Percentiles rank a stretch among this genome's conserved stretches.
phyloP scores from a whole-genome alignment of 2,329 filamentous ascomycete genomes.

The Colletotrichum sp. region DNA sequence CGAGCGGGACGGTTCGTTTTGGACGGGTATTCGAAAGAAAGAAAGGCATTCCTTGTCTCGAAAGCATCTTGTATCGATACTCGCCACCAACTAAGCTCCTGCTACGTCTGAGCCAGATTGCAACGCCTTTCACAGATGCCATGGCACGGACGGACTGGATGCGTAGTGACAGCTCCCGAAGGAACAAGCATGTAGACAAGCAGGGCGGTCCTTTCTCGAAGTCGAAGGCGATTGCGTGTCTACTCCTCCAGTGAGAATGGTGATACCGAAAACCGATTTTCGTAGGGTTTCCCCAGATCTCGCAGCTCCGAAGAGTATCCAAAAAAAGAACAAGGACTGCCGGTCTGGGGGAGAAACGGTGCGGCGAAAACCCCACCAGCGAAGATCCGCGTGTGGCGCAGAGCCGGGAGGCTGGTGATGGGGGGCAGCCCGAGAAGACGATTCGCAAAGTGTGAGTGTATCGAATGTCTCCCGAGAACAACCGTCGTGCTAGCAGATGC shows the following conservation, averaged over 20 bases:
- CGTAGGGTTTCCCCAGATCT: conserved; percentile 19
- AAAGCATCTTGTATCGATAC: neutral
- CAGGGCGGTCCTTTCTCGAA: neutral
- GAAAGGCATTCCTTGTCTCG: neutral
- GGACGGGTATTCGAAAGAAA: neutral
- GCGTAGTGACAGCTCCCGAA: neutral
- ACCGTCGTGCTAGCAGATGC: neutral
- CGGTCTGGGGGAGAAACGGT: conserved; percentile 1
- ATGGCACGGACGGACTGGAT: neutral
- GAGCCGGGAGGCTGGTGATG: conserved; percentile 9
- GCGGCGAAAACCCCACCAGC: conserved; percentile 7
- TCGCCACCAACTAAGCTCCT: conserved; percentile 1
- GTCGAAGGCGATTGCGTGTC: neutral
- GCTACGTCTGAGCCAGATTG: neutral
- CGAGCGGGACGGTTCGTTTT: neutral
- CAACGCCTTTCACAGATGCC: neutral
- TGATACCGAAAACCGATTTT: neutral
- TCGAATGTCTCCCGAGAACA: neutral
- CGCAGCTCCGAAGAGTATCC: conserved; percentile 1
- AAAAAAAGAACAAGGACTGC: conserved; percentile 24
- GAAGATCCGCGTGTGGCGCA: conserved; percentile 21
- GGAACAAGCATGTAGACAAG: neutral
- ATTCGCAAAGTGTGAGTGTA: neutral
- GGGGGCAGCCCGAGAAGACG: neutral
- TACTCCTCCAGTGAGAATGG: neutral